Conservation (phyloP, 305 asterid species). For the Solanum chacoense region DNA sequence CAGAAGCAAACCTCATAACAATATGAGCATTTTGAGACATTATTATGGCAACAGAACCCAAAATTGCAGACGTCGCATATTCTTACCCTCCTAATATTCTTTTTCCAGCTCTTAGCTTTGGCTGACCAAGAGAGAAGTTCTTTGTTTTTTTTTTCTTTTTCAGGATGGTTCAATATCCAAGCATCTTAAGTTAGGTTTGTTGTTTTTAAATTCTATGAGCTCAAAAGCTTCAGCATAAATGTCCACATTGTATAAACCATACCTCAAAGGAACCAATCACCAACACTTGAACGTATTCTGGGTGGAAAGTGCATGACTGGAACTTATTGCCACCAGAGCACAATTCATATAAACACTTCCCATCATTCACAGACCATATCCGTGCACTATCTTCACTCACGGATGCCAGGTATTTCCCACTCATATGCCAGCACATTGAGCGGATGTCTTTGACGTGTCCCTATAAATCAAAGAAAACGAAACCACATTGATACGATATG, state of each 20-base stretch:
- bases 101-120: neutral
- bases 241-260: neutral
- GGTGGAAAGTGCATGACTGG: constrained; percentile 36
- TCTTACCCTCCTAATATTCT: neutral
- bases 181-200: neutral
- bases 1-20: neutral
- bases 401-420: constrained; percentile 34
- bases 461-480: constrained; percentile 16
- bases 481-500: neutral
- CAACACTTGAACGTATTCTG: constrained; percentile 10
- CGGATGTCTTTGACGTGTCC: constrained; percentile 30
- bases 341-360: constrained; percentile 20
- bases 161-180: neutral
- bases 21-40: neutral
- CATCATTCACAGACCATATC: constrained; percentile 26
- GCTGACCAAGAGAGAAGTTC: neutral
- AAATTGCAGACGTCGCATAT: neutral
- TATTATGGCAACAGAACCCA: neutral
- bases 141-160: neutral
- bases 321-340: constrained; percentile 21
- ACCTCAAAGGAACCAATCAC: constrained; percentile 1
- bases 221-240: neutral
- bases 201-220: neutral
- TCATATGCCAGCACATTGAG: constrained; percentile 33
- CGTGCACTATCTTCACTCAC: constrained; percentile 33